phyloP scores from a whole-genome alignment of 2,329 filamentous ascomycete species.

The Hypomyces rosellus region DNA sequence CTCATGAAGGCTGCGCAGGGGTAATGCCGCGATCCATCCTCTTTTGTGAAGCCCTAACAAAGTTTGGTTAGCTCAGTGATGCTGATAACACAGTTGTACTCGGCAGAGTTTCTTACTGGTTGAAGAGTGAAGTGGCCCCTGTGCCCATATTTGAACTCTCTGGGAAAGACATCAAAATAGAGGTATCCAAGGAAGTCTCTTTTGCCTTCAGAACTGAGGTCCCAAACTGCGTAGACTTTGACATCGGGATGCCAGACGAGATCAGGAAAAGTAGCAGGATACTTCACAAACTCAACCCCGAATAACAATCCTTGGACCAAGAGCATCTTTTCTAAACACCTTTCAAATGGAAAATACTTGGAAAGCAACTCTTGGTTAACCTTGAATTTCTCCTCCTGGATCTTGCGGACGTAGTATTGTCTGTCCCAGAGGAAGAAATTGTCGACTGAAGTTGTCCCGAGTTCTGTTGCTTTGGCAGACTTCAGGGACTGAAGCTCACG shows the following conservation, averaged over 20 bases:
- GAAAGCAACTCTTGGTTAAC: constrained; percentile 68
- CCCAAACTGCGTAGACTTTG: constrained; percentile 68
- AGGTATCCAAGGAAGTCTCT: constrained; percentile 64
- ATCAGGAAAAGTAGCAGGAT: constrained; percentile 41
- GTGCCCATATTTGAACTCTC: constrained; percentile 72
- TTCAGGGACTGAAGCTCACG: constrained; percentile 2
- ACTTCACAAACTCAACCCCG: constrained; percentile 52
- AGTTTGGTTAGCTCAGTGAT: no score
- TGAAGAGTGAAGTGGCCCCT: constrained; percentile 72
- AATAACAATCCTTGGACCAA: constrained; percentile 70
- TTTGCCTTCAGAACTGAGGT: constrained; percentile 58
- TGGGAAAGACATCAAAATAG: constrained; percentile 68
- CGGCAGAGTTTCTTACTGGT: neutral
- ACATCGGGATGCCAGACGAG: constrained; percentile 71
- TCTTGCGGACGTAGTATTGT: constrained; percentile 65
- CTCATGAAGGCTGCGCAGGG: constrained; percentile 68
- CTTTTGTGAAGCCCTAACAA: constrained; percentile 49
- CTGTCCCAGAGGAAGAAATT: constrained; percentile 67
- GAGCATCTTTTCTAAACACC: constrained; percentile 64
- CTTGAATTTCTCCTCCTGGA: constrained; percentile 66
- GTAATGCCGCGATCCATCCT: constrained; percentile 61
- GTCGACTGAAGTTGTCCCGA: neutral
- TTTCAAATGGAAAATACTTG: constrained; percentile 67
- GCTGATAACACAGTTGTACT: constrained; percentile 20
- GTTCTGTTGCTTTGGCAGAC: neutral